phyloP scores from a whole-genome alignment of 176 grass and related monocot species.

The Lolium perenne region DNA sequence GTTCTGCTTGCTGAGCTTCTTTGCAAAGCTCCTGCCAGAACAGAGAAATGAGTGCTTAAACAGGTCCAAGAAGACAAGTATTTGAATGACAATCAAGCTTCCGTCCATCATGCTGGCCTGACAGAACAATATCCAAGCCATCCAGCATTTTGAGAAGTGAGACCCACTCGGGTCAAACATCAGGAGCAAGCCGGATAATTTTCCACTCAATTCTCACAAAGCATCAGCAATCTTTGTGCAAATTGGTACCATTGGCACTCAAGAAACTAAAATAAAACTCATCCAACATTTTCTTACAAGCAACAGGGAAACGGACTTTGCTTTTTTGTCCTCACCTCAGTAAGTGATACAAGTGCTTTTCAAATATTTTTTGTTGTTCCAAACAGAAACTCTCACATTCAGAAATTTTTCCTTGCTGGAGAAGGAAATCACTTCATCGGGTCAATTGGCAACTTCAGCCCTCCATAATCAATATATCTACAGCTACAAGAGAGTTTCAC shows the following conservation, averaged over 20 bases:
- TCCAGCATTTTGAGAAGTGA: neutral
- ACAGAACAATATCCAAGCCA: neutral
- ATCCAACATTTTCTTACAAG: conserved; percentile 36
- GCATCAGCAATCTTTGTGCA: conserved; percentile 33
- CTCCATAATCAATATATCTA: conserved; percentile 66
- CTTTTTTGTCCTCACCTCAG: conserved; percentile 48
- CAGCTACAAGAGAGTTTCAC: conserved; percentile 58
- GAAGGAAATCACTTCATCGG: conserved; percentile 45
- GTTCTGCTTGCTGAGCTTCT: neutral
- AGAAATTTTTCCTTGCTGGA: conserved; percentile 52
- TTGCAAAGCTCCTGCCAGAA: neutral
- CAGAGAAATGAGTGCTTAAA: neutral
- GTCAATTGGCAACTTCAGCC: conserved; percentile 49
- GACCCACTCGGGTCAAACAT: neutral
- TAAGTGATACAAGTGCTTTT: conserved; percentile 48
- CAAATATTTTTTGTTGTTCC: conserved; percentile 49
- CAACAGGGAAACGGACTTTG: conserved; percentile 23
- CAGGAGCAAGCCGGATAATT: neutral
- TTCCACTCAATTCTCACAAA: neutral
- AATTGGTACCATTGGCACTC: conserved; percentile 22
- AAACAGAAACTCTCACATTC: conserved; percentile 63
- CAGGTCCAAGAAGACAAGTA: neutral
- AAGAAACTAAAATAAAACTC: conserved; percentile 34
- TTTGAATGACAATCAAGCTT: neutral
- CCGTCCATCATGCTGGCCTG: neutral